A percentile compares a stretch with the other conserved stretches of the same genome.
These are phyloP conservation scores for Podospora anserina DNA, from an alignment of 495 filamentous ascomycete genomes.

Conservation along the genomic window DNA sequence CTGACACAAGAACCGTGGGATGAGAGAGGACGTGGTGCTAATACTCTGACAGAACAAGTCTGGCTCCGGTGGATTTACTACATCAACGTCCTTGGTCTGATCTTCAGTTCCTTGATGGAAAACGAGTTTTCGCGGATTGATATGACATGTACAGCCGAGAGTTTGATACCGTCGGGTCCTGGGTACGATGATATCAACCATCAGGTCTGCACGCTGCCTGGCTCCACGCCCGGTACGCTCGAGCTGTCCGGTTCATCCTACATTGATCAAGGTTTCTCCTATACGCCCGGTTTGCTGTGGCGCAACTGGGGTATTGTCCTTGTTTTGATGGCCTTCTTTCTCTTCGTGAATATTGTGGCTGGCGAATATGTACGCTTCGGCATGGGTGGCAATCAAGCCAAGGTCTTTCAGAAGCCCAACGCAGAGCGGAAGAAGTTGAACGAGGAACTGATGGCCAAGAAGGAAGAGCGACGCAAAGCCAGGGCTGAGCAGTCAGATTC, in stretches of 20 bases:
- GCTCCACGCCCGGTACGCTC: constrained; percentile 59
- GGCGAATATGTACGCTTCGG: constrained; percentile 75
- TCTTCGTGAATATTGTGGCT: constrained; percentile 64
- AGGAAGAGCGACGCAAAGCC: constrained; percentile 52
- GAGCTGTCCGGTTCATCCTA: constrained; percentile 60
- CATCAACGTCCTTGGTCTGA: constrained; percentile 71
- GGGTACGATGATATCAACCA: constrained; percentile 63
- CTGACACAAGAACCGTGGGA: neutral
- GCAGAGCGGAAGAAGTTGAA: constrained; percentile 68
- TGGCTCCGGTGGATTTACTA: constrained; percentile 83
- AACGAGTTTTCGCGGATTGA: constrained; percentile 70
- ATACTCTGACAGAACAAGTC: constrained; percentile 48
- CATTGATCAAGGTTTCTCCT: constrained; percentile 60
- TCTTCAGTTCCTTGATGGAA: constrained; percentile 74
- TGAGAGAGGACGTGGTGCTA: neutral
- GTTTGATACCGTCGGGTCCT: constrained; percentile 62
- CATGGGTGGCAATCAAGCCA: constrained; percentile 73
- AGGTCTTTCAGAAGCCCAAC: constrained; percentile 69
- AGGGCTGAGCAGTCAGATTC: constrained; percentile 46
- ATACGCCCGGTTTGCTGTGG: constrained; percentile 61
- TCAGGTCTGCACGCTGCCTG: constrained; percentile 72
- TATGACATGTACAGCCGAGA: constrained; percentile 60
- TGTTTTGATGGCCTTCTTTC: constrained; percentile 63
- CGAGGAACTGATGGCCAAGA: constrained; percentile 56
- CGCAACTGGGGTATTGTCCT: constrained; percentile 74